Evolutionary conservation across 371 early-diverging fungal genomes (phyloP).

Genomic region (Syncephalastrum monosporum): DNA sequence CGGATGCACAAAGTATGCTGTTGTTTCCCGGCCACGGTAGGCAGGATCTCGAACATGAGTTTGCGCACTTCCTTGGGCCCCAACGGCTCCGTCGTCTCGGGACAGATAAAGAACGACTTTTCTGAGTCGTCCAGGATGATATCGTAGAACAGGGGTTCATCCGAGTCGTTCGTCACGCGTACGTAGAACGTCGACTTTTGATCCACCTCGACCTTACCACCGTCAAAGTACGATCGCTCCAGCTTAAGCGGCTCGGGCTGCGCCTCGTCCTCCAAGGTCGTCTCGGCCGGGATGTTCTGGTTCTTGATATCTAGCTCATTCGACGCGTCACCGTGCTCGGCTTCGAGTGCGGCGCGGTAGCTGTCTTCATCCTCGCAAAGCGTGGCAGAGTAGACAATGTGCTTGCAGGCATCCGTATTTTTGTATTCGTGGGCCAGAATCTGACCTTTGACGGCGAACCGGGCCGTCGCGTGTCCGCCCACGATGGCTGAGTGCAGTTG

Average conservation of each 20-base stretch:
- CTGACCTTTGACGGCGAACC: constrained; percentile 47
- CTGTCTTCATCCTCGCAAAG: constrained; percentile 42
- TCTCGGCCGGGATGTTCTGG: neutral
- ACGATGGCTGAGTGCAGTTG: constrained; percentile 1
- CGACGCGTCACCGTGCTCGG: constrained; percentile 8
- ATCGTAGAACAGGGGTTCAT: constrained; percentile 37
- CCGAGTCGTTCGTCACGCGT: constrained; percentile 52
- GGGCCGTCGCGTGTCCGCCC: neutral
- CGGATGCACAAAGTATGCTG: constrained; percentile 47
- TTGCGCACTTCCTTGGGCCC: constrained; percentile 57
- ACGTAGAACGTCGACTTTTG: constrained; percentile 59
- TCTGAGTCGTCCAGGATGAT: constrained; percentile 18
- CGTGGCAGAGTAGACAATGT: constrained; percentile 60
- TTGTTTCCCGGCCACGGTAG: constrained; percentile 56
- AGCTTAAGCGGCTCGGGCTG: constrained; percentile 33
- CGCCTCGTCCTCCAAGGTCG: constrained; percentile 5
- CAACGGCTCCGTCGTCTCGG: constrained; percentile 26
- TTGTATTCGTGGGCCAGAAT: constrained; percentile 86
- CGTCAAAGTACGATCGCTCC: constrained; percentile 55
- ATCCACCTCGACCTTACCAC: constrained; percentile 58
- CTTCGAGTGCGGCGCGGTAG: constrained; percentile 35
- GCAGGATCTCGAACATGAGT: constrained; percentile 58
- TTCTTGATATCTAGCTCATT: constrained; percentile 1
- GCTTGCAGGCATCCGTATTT: constrained; percentile 86
- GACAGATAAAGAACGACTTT: constrained; percentile 25